These are phyloP conservation scores for Pachyrhizus erosus DNA, from an alignment of 306 rosid genomes.

Conservation along the genomic window DNA sequence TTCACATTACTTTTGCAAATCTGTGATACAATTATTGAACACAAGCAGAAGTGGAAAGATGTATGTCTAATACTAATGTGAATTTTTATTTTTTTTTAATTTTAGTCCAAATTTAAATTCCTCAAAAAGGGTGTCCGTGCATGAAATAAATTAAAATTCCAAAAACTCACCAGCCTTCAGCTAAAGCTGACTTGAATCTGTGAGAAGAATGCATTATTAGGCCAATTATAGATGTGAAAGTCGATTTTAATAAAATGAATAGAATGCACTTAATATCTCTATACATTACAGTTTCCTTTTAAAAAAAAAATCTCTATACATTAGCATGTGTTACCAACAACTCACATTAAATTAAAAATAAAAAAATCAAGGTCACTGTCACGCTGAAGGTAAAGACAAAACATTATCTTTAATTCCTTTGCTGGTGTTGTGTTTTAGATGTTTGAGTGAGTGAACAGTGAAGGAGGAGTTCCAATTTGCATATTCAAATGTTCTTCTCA, in stretches of 20 bases:
- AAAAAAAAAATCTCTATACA: not conserved
- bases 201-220: not conserved
- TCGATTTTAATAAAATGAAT: not conserved
- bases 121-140: no score
- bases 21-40: no score
- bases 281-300: not conserved
- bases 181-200: no score
- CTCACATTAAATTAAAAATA: no score
- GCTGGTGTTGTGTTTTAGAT: not conserved
- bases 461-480: constrained; percentile 24
- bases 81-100: no score
- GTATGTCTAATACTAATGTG: no score
- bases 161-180: no score
- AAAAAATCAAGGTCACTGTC: constrained; percentile 32
- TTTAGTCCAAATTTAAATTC: no score
- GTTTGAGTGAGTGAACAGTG: constrained; percentile 7
- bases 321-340: no score
- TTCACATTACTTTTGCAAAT: no score
- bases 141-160: no score
- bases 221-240: not conserved
- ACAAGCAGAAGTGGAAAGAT: no score
- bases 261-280: not conserved
- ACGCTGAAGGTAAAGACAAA: not conserved
- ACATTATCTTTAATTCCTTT: constrained; percentile 45
- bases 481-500: constrained; percentile 43